Base-by-base conservation (phyloP, 495 filamentous ascomycete species). In the Barbatosphaeria neglecta region DNA sequence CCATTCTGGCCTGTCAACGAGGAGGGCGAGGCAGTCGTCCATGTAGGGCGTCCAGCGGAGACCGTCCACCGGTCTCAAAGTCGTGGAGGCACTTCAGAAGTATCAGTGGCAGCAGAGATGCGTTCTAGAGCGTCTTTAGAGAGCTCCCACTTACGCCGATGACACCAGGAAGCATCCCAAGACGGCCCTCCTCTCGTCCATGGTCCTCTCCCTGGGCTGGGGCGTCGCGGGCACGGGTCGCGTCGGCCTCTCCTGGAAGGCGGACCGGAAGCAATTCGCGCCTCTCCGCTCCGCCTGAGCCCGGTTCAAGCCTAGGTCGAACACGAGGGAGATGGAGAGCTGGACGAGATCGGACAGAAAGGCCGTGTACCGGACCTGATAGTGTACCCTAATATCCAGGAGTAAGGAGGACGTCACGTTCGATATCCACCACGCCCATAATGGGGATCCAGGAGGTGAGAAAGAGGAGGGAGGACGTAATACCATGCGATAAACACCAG, bases 261-360 rank as follows among this genome's bases (percentile, higher is more conserved):
- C 24, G 15, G 18, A 15, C 2, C 24, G 3, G 39, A 39, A 22
- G n/a, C 31, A 35, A 15, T 35, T 35, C 13, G 31, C 31, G 4
- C 31, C 31, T 15, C 31, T 10, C 6, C 31, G 31, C 13, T 35
- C 16, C n/a, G 19, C 25, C 6, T 41, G 15, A 4, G 63, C 55
- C 39, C 68, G 66, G 41, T 77, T 69, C 22, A 82, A 61, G 16
- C 72, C 67, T 38, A 79, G 62, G 31, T 80, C 76, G 16, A 62
- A 67, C 0, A 75, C 55, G 6, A 80, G 44, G 0, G 69, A 64
- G 40, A 67, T 63, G 6, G 72, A 60, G 11, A 78, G 47, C 42
- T 75, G 67, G 17, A 64, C 52, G 35, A 66, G 63, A 33, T 70
- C 60, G 25, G 62, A 60, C 23, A 72, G 54, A 28, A 53, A 55